These are phyloP conservation scores for Russula sp. DNA, from an alignment of 768 basidiomycete species.

Conservation along the genomic window DNA sequence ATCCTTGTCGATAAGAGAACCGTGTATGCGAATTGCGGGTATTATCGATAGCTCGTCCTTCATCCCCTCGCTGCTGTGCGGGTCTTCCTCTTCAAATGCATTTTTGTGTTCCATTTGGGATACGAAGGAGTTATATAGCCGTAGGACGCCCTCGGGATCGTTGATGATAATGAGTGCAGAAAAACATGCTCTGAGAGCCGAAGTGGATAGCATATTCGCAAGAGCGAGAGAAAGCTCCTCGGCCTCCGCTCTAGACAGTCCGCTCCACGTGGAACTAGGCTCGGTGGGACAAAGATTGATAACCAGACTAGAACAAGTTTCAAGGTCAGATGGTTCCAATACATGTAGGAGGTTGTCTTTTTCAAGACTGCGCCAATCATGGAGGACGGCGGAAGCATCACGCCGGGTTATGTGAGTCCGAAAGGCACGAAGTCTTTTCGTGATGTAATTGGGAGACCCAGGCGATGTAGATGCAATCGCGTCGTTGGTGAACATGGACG, in stretches of 20 bases:
- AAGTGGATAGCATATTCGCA: constrained; percentile 45
- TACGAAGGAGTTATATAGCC: constrained; percentile 37
- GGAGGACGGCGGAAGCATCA: constrained; percentile 36
- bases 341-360: constrained; percentile 45
- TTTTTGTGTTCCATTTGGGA: constrained; percentile 16
- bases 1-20: constrained; percentile 29
- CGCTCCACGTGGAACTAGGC: constrained; percentile 15
- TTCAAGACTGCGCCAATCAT: constrained; percentile 46
- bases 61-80: neutral
- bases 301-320: constrained; percentile 41
- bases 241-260: constrained; percentile 29
- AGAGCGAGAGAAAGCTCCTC: constrained; percentile 38
- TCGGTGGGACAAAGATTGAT: constrained; percentile 33
- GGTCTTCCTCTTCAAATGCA: constrained; percentile 3
- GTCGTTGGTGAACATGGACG: neutral
- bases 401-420: constrained; percentile 37
- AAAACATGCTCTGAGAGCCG: constrained; percentile 53
- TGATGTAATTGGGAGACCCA: constrained; percentile 32
- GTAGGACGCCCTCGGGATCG: constrained; percentile 44
- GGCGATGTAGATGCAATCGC: constrained; percentile 1
- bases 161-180: constrained; percentile 42
- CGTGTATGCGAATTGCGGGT: neutral
- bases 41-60: constrained; percentile 3
- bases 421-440: constrained; percentile 38
- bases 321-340: constrained; percentile 45